These are phyloP conservation scores for Sporobolus alterniflorus DNA, from an alignment of 202 grass and related monocot genomes.

Conservation along the genomic window DNA sequence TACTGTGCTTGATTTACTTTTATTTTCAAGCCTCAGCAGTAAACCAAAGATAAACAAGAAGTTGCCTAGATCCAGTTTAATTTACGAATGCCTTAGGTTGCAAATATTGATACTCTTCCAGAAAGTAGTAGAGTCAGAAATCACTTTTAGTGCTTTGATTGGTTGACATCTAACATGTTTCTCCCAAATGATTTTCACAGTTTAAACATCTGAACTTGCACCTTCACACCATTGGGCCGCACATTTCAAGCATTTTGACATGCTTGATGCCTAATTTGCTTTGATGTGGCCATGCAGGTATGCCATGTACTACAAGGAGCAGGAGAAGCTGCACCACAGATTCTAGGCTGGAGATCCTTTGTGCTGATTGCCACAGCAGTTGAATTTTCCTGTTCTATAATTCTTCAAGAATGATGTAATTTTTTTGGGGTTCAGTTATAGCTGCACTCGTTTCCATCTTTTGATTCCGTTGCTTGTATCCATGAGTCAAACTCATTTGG, in stretches of 20 bases:
- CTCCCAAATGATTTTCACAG: neutral
- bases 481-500: slow-evolving; percentile 44
- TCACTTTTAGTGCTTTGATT: neutral
- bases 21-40: neutral
- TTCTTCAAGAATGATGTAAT: slow-evolving; percentile 25
- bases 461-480: neutral
- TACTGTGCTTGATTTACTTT: neutral
- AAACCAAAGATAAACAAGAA: neutral
- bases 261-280: neutral
- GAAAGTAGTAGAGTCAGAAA: neutral
- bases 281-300: slow-evolving; percentile 57
- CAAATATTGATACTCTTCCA: neutral
- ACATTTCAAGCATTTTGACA: neutral
- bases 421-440: slow-evolving; percentile 35
- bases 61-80: neutral
- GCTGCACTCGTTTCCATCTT: slow-evolving; percentile 7
- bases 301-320: slow-evolving; percentile 82
- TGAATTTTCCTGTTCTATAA: slow-evolving; percentile 21
- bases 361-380: neutral
- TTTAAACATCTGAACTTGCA: neutral
- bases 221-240: neutral
- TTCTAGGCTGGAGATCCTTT: slow-evolving; percentile 41
- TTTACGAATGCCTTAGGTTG: neutral
- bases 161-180: neutral
- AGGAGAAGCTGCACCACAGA: slow-evolving; percentile 93